Evolutionary conservation across 2,329 filamentous ascomycete species (phyloP).

Genomic region (Dothistroma septosporum): DNA sequence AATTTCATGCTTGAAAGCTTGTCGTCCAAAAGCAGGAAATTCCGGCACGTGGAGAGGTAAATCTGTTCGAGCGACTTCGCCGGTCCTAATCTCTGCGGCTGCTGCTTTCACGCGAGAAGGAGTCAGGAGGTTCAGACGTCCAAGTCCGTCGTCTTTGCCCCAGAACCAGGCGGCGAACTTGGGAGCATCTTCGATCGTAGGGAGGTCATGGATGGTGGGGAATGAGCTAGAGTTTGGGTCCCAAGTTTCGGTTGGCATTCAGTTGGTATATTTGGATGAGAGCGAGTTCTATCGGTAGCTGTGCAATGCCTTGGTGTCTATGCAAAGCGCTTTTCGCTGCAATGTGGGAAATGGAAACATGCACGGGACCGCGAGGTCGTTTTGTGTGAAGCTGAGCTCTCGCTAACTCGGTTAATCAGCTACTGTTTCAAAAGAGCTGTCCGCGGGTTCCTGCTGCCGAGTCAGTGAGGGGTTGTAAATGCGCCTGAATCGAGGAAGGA

Average conservation of each 20-base stretch:
- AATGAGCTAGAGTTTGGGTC: slow-evolving; percentile 52
- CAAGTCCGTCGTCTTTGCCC: slow-evolving; percentile 55
- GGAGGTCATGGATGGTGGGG: slow-evolving; percentile 52
- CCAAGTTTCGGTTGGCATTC: slow-evolving; percentile 17
- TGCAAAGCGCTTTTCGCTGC: not conserved
- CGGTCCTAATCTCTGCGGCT: slow-evolving; percentile 51
- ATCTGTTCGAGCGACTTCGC: slow-evolving; percentile 54
- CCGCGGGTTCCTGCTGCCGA: not conserved
- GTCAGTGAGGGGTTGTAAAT: slow-evolving; percentile 2
- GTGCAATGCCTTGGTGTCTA: too few relatives aligned
- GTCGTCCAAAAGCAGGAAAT: slow-evolving; percentile 51
- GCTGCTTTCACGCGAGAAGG: slow-evolving; percentile 53
- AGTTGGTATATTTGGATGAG: not conserved
- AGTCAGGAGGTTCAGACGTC: slow-evolving; percentile 55
- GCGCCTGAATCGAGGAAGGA: too few relatives aligned
- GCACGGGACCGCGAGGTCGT: not conserved
- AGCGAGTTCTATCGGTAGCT: not conserved
- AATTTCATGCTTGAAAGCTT: slow-evolving; percentile 54
- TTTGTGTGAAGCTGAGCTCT: too few relatives aligned
- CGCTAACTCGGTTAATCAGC: too few relatives aligned
- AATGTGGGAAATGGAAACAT: not conserved
- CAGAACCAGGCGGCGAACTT: slow-evolving; percentile 58
- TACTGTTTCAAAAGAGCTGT: too few relatives aligned
- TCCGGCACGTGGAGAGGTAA: slow-evolving; percentile 52
- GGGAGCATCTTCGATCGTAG: slow-evolving; percentile 50